Evolutionary conservation across 2,329 filamentous ascomycete genomes (phyloP).

Genomic region (Fusarium staphyleae): DNA sequence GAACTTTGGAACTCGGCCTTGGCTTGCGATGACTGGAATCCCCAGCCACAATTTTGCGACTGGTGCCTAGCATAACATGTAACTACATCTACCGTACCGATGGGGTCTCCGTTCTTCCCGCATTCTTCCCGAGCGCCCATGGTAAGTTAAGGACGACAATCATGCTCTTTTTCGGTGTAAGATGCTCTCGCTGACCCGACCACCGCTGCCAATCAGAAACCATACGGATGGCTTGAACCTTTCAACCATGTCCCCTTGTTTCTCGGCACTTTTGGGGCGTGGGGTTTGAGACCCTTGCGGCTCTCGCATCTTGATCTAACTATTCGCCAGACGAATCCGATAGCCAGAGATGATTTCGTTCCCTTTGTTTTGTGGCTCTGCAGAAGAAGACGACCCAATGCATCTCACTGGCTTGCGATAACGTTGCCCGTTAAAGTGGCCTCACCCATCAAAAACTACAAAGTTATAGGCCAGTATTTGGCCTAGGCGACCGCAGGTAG

Average conservation of each 20-base stretch:
- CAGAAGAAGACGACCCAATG: constrained; percentile 6
- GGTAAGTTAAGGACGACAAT: neutral
- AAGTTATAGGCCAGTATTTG: neutral
- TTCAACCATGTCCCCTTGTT: too few species aligned
- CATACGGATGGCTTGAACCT: too few species aligned
- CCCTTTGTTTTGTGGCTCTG: constrained; percentile 25
- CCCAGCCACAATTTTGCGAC: constrained; percentile 5
- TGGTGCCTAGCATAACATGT: constrained; percentile 15
- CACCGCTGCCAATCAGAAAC: constrained; percentile 21
- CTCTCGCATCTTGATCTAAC: too few species aligned
- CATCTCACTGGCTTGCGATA: neutral
- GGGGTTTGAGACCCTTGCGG: too few species aligned
- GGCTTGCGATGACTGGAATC: constrained; percentile 1
- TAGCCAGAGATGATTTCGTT: neutral
- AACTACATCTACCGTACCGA: neutral
- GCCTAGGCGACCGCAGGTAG: neutral
- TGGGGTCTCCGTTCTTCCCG: neutral
- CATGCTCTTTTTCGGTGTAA: constrained; percentile 3
- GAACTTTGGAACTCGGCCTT: constrained; percentile 18
- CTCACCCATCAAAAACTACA: neutral
- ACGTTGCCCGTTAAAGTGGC: neutral
- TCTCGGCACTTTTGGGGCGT: too few species aligned
- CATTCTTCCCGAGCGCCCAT: neutral
- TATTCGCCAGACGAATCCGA: too few species aligned
- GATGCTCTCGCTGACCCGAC: neutral